Conservation (phyloP, 2,329 filamentous ascomycete species). For the Talaromyces sp. region DNA sequence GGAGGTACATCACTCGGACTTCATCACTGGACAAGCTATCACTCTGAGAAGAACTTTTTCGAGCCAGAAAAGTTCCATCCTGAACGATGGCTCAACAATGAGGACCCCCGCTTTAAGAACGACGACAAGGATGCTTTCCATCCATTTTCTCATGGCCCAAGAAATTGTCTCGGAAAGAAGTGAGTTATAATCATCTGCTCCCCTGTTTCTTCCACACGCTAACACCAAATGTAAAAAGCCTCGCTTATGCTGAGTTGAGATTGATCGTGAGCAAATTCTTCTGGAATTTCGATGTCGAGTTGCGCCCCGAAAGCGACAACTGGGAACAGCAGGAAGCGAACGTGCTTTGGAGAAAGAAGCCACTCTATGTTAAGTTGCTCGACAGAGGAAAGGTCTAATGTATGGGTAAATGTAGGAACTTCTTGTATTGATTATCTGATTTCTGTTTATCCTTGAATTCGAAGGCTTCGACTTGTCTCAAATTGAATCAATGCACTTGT, state of each 20-base stretch:
- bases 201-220: neutral
- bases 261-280: constrained; percentile 44
- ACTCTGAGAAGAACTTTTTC: constrained; percentile 42
- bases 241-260: constrained; percentile 48
- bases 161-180: constrained; percentile 52
- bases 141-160: constrained; percentile 47
- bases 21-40: constrained; percentile 43
- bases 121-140: constrained; percentile 46
- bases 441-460: neutral
- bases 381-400: neutral
- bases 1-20: constrained; percentile 40
- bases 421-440: neutral
- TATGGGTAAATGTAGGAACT: neutral
- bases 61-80: constrained; percentile 45
- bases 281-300: constrained; percentile 45
- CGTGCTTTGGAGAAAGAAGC: constrained; percentile 35
- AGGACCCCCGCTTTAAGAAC: constrained; percentile 26
- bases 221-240: constrained; percentile 20
- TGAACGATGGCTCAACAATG: constrained; percentile 33
- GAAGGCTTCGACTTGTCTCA: neutral
- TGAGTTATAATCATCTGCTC: constrained; percentile 23
- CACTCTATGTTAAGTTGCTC: constrained; percentile 14
- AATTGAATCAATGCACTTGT: neutral
- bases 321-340: constrained; percentile 32
- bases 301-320: constrained; percentile 22